Percentiles rank a stretch among this genome's conserved stretches.
These are phyloP conservation scores for Phytopythium sindhum DNA, from an alignment of 352 stramenopile genomes.

Conservation along the genomic window DNA sequence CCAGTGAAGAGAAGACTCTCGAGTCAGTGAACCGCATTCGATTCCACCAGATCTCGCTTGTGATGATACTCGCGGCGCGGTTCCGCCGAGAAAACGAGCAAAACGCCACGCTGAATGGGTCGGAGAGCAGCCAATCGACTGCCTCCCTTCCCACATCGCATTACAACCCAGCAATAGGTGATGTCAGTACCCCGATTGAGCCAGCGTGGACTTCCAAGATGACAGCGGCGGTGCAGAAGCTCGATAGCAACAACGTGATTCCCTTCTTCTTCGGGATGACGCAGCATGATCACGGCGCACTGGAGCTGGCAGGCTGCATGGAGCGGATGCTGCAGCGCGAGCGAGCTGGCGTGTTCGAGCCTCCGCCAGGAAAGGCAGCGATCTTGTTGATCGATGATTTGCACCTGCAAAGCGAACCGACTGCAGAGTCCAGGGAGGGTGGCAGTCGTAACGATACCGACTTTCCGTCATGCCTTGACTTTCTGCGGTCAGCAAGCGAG, in stretches of 20 bases:
- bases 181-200: neutral
- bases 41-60: conserved; percentile 39
- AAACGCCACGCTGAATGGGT: neutral
- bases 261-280: conserved; percentile 48
- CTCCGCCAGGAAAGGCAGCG: conserved; percentile 47
- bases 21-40: conserved; percentile 42
- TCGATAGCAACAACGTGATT: conserved; percentile 22
- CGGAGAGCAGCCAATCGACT: neutral
- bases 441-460: too few relatives aligned
- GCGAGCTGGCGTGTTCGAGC: conserved; percentile 40
- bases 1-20: conserved; percentile 17
- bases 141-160: neutral
- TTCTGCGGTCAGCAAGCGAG: conserved; percentile 33
- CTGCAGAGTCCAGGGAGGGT: neutral
- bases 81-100: conserved; percentile 17
- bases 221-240: neutral
- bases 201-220: neutral
- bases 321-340: conserved; percentile 59
- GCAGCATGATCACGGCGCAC: conserved; percentile 10
- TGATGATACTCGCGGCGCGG: conserved; percentile 29
- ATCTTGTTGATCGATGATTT: conserved; percentile 56
- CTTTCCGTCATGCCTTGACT: conserved; percentile 19
- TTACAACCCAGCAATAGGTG: too few relatives aligned
- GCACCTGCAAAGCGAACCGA: conserved; percentile 23
- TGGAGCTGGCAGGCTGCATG: conserved; percentile 33